Base-by-base conservation (phyloP, 2,329 filamentous ascomycete species). In the Exophiala bonariae region DNA sequence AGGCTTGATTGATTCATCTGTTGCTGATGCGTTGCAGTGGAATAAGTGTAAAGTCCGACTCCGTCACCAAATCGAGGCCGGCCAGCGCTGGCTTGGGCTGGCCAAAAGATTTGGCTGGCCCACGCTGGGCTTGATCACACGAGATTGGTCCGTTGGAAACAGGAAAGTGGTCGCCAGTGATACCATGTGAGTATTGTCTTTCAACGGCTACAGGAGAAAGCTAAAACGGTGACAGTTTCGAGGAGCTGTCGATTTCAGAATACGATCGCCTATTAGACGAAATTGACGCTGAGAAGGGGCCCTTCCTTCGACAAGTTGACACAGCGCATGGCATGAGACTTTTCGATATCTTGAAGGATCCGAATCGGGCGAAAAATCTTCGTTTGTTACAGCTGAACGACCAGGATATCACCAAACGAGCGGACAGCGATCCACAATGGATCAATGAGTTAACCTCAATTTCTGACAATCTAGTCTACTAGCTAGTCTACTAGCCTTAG, bases 61-160 rank as follows among this genome's bases (percentile, higher is more conserved):
- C 11, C 13, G 37, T 26, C 17, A 40, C 9, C 18, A 40, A 16
- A 40, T 40, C 37, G 37, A 40, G 9, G n/a, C 37, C 8, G 37
- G 37, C 19, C n/a, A 40, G 14, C 19, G 37, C 22, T 40, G 22
- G 37, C 37, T 40, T 5, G 28, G 28, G 10, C 28, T 40, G 14
- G 37, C 37, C 9, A 14, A 40, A 14, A 40, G 17, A 28, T 40
- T 40, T 17, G n/a, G 19, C 4, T 40, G 22, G 37, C 28, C 19
- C 8, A n/a, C 37, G 8, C 37, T 40, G 17, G 22, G 37, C 11
- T 20, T 40, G 11, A 17, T 40, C 6, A 40, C 11, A 13, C 37
- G 37, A 40, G 37, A 40, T n/a, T 40, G n/a, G 37, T 40, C 17
- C 19, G 28, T 40, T 40, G n/a, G 17, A 17, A 26, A 40, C 7